Base-by-base conservation (phyloP, 345 rosid species). In the Salix suchowensis region DNA sequence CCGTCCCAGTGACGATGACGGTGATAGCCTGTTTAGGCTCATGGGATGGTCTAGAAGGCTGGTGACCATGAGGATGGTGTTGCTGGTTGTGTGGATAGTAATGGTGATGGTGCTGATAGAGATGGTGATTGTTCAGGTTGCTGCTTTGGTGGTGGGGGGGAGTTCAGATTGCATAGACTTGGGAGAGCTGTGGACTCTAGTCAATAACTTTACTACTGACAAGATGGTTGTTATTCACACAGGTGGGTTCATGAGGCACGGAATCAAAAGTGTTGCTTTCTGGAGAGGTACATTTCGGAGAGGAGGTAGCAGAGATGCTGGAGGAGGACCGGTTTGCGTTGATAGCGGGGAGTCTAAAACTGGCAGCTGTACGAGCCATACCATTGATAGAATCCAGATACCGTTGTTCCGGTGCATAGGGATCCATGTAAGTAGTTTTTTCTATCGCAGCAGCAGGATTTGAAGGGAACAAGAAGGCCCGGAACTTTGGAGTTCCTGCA, bases 301-400 rank as follows among this genome's bases (percentile, higher is more conserved):
- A 91, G 18, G 94, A 81, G 66, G 86, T 77, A n/a, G 90, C 80
- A 2, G 98, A 92, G 23, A 86, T 30, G 74, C 92, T 89, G 68
- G 89, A 87, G 23, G 73, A 50, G 0, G 90, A 72, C 18, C 80
- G 85, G 4, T 67, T 84, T 28, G 78, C 77, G 54, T 76, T 80
- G 82, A 84, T 72, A 0, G 86, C 89, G 54, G 79, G 71, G 44
- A 79, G 87, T 67, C 78, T 76, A 19, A 76, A 67, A 34, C 8
- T 72, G 48, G 79, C 24, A 1, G 78, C 18, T 19, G 79, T 36
- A 39, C 86, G 88, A 65, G 78, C 26, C 23, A 86, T 72, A 14
- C 96, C 94, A 30, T 95, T 95, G 80, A 95, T 79, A 9, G 98
- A 97, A 48, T 93, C 98, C 6, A 95, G 84, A 81, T 90, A 95